These are phyloP conservation scores for Zygoascus biomembranicola DNA, from an alignment of 805 yeast genomes.

Conservation along the genomic window DNA sequence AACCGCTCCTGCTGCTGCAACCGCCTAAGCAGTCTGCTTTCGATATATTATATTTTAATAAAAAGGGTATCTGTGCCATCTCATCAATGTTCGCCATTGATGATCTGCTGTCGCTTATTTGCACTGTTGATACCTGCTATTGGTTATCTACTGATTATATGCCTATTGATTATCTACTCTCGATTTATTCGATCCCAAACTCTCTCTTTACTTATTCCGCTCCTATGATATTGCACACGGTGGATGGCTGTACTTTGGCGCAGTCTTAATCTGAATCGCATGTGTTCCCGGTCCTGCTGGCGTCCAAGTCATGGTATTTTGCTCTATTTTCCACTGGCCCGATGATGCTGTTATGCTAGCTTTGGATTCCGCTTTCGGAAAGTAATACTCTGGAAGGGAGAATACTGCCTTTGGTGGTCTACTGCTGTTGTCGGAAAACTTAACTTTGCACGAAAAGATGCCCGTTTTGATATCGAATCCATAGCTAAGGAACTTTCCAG, in stretches of 20 bases:
- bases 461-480: slow-evolving; percentile 15
- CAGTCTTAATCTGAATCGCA: neutral
- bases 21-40: neutral
- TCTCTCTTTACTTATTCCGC: too few relatives aligned
- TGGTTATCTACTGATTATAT: too few relatives aligned
- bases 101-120: too few relatives aligned
- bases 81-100: neutral
- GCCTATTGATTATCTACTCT: too few relatives aligned
- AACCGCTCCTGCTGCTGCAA: slow-evolving; percentile 12
- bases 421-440: neutral
- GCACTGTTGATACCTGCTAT: too few relatives aligned
- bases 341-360: slow-evolving; percentile 43
- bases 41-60: neutral
- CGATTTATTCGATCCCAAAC: too few relatives aligned
- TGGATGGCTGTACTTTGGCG: neutral
- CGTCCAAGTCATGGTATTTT: slow-evolving; percentile 10
- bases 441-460: slow-evolving; percentile 9
- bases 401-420: slow-evolving; percentile 2
- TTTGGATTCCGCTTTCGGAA: slow-evolving; percentile 46
- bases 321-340: slow-evolving; percentile 47
- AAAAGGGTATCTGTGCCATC: neutral
- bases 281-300: neutral
- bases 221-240: neutral
- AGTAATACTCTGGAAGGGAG: slow-evolving; percentile 44
- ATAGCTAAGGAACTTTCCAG: slow-evolving; percentile 12